Conservation (phyloP, 1,139 yeast species). For the Lodderomyces pseudojiufengensis region DNA sequence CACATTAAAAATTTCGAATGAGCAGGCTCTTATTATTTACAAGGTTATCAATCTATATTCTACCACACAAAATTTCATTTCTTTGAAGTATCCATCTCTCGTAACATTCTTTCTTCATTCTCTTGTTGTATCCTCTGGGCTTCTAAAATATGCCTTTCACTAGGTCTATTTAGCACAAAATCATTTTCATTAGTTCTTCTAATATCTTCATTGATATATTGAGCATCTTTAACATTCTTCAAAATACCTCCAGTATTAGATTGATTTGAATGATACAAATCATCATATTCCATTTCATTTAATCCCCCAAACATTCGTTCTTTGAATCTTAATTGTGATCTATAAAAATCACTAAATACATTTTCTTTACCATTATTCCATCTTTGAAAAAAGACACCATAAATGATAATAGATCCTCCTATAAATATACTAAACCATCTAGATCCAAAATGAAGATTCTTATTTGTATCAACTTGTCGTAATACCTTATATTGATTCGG, state of each 20-base stretch:
- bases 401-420: slow-evolving; percentile 45
- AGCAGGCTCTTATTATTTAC: too few species aligned
- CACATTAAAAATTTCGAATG: too few species aligned
- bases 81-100: too few species aligned
- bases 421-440: slow-evolving; percentile 48
- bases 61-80: too few species aligned
- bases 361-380: slow-evolving; percentile 87
- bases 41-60: too few species aligned
- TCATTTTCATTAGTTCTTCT: slow-evolving; percentile 42
- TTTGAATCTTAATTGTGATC: slow-evolving; percentile 55
- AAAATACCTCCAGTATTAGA: slow-evolving; percentile 23
- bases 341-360: slow-evolving; percentile 64
- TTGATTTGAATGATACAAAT: slow-evolving; percentile 48
- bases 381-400: slow-evolving; percentile 67
- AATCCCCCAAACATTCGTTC: slow-evolving; percentile 49
- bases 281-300: slow-evolving; percentile 58
- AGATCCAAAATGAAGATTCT: slow-evolving; percentile 54
- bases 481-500: slow-evolving; percentile 79
- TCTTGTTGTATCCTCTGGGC: slow-evolving; percentile 71
- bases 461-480: slow-evolving; percentile 54
- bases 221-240: slow-evolving; percentile 42
- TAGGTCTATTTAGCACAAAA: slow-evolving; percentile 64
- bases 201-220: slow-evolving; percentile 37
- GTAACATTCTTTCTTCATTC: slow-evolving; percentile 61
- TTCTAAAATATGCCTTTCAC: slow-evolving; percentile 67